Percentiles rank a stretch among this genome's conserved stretches.
Conservation (phyloP, 352 stramenopile species). For the Globisporangium spinosum region DNA sequence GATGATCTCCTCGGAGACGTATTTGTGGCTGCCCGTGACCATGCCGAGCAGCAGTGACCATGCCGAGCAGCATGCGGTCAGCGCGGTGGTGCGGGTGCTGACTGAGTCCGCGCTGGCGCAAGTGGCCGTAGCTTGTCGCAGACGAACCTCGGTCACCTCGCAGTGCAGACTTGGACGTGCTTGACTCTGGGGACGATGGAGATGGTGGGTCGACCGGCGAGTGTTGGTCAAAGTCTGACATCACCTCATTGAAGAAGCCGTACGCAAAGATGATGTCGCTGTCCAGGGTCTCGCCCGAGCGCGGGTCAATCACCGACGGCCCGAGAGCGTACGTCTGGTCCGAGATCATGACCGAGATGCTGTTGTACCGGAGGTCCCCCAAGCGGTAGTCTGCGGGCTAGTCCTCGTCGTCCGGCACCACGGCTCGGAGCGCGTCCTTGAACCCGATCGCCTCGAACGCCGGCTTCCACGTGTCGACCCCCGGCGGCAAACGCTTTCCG, state of each 20-base stretch:
- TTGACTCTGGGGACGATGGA: not conserved
- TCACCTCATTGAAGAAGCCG: conserved; percentile 76
- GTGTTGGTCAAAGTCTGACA: conserved; percentile 47
- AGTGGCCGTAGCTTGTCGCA: conserved; percentile 9
- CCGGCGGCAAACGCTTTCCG: conserved; percentile 51
- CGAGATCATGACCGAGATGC: conserved; percentile 84
- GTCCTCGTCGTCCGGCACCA: conserved; percentile 61
- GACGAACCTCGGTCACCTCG: not conserved
- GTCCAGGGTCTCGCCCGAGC: conserved; percentile 84
- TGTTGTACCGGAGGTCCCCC: conserved; percentile 85
- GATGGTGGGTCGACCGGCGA: conserved; percentile 33
- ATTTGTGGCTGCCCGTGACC: conserved; percentile 27
- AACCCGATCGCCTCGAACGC: conserved; percentile 79
- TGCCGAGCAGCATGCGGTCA: conserved; percentile 36
- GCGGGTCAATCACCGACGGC: conserved; percentile 64
- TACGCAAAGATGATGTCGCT: conserved; percentile 86
- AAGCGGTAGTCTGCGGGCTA: conserved; percentile 79
- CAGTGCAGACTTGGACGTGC: not conserved
- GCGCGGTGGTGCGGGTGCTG: conserved; percentile 31
- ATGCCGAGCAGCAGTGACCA: conserved; percentile 37
- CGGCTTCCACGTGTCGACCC: conserved; percentile 65
- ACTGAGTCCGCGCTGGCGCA: conserved; percentile 41
- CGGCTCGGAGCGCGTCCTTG: conserved; percentile 58
- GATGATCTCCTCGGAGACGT: conserved; percentile 57
- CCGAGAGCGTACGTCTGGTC: conserved; percentile 71